A percentile compares a stretch with the other conserved stretches of the same genome.
These are phyloP conservation scores for Parastagonospora nodorum DNA, from an alignment of 2,329 filamentous ascomycete genomes.

Conservation along the genomic window DNA sequence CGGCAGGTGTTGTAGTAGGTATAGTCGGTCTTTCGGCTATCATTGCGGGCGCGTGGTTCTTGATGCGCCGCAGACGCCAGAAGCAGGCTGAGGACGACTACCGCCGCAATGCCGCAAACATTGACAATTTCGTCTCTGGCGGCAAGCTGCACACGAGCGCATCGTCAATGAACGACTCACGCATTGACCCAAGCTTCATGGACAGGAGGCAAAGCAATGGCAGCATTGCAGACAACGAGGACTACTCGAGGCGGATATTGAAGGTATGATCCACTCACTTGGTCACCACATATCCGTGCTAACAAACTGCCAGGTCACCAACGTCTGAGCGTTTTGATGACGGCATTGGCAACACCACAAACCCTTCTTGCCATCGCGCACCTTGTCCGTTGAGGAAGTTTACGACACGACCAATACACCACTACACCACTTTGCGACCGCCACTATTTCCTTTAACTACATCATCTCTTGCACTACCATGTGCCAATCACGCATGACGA, in stretches of 20 bases:
- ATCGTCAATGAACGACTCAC: constrained; percentile 77
- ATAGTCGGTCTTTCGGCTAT: constrained; percentile 71
- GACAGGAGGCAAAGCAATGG: constrained; percentile 87
- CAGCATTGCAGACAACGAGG: constrained; percentile 95
- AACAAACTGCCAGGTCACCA: constrained; percentile 39
- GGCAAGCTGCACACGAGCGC: constrained; percentile 65
- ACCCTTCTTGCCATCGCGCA: neutral
- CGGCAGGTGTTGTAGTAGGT: constrained; percentile 84
- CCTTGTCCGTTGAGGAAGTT: constrained; percentile 8
- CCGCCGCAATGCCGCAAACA: constrained; percentile 76
- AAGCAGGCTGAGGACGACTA: constrained; percentile 83
- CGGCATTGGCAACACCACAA: constrained; percentile 5
- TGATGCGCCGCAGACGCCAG: constrained; percentile 75
- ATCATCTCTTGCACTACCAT: constrained; percentile 25
- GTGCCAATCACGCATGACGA: constrained; percentile 39
- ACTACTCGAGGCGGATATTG: constrained; percentile 94
- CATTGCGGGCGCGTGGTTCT: constrained; percentile 73
- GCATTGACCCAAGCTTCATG: constrained; percentile 83
- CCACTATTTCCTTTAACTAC: constrained; percentile 20
- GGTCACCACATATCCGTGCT: constrained; percentile 8
- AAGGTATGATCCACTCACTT: constrained; percentile 63
- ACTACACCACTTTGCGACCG: constrained; percentile 12
- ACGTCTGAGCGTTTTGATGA: constrained; percentile 31
- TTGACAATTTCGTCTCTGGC: constrained; percentile 71
- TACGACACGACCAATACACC: constrained; percentile 12